Conservation (phyloP, 2,329 filamentous ascomycete species). For the Sarocladium oryzae region DNA sequence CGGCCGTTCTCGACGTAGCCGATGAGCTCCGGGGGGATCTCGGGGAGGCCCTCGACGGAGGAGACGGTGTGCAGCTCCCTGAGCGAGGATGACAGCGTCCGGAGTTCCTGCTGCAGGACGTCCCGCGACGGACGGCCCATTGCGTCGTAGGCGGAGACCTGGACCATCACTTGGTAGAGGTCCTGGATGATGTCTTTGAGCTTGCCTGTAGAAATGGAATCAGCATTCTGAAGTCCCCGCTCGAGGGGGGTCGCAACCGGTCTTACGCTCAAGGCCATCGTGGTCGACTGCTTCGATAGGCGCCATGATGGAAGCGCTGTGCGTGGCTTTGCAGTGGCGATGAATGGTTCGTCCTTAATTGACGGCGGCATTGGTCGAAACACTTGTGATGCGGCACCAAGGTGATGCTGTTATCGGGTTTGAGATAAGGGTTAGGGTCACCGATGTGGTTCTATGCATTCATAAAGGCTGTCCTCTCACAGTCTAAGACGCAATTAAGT, state of each 20-base stretch:
- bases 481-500: no score
- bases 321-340: background rate
- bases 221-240: no score
- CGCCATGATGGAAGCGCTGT: constrained; percentile 27
- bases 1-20: constrained; percentile 65
- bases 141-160: constrained; percentile 54
- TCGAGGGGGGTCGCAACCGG: background rate
- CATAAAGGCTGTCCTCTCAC: background rate
- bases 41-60: constrained; percentile 38
- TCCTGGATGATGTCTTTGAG: constrained; percentile 58
- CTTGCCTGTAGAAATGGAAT: constrained; percentile 34
- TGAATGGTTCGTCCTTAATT: background rate
- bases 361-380: background rate
- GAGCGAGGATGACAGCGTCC: constrained; percentile 32
- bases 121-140: constrained; percentile 45
- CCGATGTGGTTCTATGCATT: background rate
- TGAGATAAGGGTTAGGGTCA: background rate
- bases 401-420: background rate
- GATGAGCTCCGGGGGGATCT: constrained; percentile 55
- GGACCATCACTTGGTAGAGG: constrained; percentile 58
- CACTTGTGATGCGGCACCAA: background rate
- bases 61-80: constrained; percentile 34
- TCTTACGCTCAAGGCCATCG: constrained; percentile 32
- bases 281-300: constrained; percentile 33
- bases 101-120: constrained; percentile 48